Percentiles rank a stretch among this genome's conserved stretches.
phyloP scores from a whole-genome alignment of 495 filamentous ascomycete species.

The Aspergillus kassunensis region DNA sequence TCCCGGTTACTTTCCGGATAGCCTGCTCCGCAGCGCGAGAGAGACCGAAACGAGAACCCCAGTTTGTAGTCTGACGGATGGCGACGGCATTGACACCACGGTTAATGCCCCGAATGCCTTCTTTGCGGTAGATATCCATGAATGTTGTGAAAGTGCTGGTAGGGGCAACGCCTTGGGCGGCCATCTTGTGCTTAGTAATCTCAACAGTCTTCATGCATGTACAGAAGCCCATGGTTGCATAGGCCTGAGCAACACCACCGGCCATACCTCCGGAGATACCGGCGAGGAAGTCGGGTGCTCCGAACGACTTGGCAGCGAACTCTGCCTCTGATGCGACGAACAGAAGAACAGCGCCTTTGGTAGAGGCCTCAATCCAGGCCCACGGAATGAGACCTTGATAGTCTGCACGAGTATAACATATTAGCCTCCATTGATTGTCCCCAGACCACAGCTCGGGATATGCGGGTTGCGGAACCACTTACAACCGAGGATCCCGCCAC shows the following conservation, averaged over 20 bases:
- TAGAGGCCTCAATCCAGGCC: conserved; percentile 99
- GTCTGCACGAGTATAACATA: conserved; percentile 50
- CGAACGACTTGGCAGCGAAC: conserved; percentile 77
- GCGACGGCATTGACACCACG: conserved; percentile 97
- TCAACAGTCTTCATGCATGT: conserved; percentile 99
- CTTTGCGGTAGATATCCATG: conserved; percentile 92
- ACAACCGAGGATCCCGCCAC: conserved; percentile 96
- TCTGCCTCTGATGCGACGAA: conserved; percentile 99
- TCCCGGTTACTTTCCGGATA: conserved; percentile 76
- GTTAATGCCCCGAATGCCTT: conserved; percentile 96
- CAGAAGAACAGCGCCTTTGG: conserved; percentile 97
- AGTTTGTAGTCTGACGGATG: conserved; percentile 98
- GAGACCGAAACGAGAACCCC: conserved; percentile 94
- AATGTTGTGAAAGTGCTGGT: conserved; percentile 89
- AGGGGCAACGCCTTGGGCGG: conserved; percentile 74
- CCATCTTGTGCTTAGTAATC: conserved; percentile 97
- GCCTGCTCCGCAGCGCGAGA: conserved; percentile 83
- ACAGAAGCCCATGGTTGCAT: conserved; percentile 99
- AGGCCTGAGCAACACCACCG: conserved; percentile 94
- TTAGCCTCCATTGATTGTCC: conserved; percentile 9
- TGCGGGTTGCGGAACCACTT: conserved; percentile 40
- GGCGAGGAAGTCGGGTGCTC: conserved; percentile 78
- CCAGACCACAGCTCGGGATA: conserved; percentile 22
- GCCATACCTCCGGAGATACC: conserved; percentile 91
- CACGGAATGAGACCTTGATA: conserved; percentile 99